Percentiles rank a stretch among this genome's conserved stretches.
These are phyloP conservation scores for Cordyceps tenuipes DNA, from an alignment of 2,329 filamentous ascomycete species.

Conservation along the genomic window DNA sequence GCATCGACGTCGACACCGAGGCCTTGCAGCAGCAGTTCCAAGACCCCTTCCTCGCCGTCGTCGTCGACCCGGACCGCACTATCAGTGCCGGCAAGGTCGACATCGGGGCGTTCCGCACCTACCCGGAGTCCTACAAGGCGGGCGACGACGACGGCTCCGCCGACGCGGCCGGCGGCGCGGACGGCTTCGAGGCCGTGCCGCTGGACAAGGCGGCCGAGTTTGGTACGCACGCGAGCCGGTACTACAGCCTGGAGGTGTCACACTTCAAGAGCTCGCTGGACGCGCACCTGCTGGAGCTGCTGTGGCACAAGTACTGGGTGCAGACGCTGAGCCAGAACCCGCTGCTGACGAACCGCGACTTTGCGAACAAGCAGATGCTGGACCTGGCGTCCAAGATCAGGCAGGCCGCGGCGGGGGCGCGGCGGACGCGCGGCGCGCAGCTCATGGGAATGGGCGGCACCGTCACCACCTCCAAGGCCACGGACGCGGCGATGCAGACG, in stretches of 20 bases:
- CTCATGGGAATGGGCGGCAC: slow-evolving; percentile 20
- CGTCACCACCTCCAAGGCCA: slow-evolving; percentile 38
- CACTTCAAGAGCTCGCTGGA: slow-evolving; percentile 94
- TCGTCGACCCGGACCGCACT: slow-evolving; percentile 93
- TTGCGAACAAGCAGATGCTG: slow-evolving; percentile 82
- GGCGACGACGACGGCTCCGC: slow-evolving; percentile 28
- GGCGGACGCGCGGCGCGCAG: slow-evolving; percentile 20
- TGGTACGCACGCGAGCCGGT: slow-evolving; percentile 80
- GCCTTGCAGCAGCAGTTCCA: slow-evolving; percentile 74
- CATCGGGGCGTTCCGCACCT: slow-evolving; percentile 93
- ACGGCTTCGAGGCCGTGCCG: slow-evolving; percentile 71
- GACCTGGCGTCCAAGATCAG: slow-evolving; percentile 79
- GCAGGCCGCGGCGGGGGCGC: slow-evolving; percentile 43
- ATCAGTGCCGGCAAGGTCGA: slow-evolving; percentile 93
- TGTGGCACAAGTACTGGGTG: slow-evolving; percentile 99
- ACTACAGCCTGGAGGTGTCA: slow-evolving; percentile 85
- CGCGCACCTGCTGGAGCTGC: slow-evolving; percentile 70
- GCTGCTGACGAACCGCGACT: slow-evolving; percentile 86
- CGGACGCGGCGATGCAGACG: slow-evolving; percentile 47
- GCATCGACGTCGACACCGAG: slow-evolving; percentile 90
- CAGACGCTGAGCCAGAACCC: slow-evolving; percentile 89
- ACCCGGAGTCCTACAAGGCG: slow-evolving; percentile 60
- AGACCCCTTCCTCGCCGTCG: slow-evolving; percentile 90
- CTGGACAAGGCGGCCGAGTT: slow-evolving; percentile 94
- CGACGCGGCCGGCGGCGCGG: slow-evolving; percentile 39